These are phyloP conservation scores for Triticum timopheevii DNA, from an alignment of 176 grass and related monocot species.

Conservation along the genomic window DNA sequence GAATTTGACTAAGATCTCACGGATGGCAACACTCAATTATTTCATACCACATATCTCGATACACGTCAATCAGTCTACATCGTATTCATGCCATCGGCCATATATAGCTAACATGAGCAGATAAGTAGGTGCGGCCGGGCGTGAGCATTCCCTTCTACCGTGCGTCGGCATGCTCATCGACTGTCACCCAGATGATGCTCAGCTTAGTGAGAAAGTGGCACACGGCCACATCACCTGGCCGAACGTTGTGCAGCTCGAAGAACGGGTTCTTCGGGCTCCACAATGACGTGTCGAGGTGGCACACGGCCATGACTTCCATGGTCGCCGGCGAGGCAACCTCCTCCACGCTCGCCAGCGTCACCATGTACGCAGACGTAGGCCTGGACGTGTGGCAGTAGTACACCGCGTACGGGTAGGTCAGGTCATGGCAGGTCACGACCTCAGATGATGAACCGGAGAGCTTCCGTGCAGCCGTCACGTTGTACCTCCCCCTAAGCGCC, in stretches of 20 bases:
- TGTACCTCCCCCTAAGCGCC: background rate
- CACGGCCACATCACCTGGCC: background rate
- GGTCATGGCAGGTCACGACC: constrained; percentile 25
- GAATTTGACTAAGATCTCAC: too few relatives aligned
- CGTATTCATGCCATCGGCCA: too few relatives aligned
- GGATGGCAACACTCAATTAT: too few relatives aligned
- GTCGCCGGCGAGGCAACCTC: background rate
- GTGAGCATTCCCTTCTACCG: background rate
- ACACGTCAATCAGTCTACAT: too few relatives aligned
- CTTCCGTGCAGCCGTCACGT: background rate
- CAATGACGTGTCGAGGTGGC: constrained; percentile 16
- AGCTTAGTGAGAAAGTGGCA: constrained; percentile 18
- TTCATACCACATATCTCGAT: too few relatives aligned
- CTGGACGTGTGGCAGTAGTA: constrained; percentile 38
- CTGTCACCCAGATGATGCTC: background rate
- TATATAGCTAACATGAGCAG: too few relatives aligned
- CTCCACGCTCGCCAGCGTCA: background rate
- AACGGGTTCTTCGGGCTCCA: constrained; percentile 4
- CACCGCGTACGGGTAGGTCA: constrained; percentile 6
- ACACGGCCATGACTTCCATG: constrained; percentile 12
- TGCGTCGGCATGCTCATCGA: background rate
- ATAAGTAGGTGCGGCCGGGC: too few relatives aligned
- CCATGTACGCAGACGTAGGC: background rate
- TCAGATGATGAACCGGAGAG: too few relatives aligned
- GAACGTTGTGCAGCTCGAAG: background rate